These are phyloP conservation scores for Aegilops speltoides DNA, from an alignment of 176 grass and related monocot genomes.

Conservation along the genomic window DNA sequence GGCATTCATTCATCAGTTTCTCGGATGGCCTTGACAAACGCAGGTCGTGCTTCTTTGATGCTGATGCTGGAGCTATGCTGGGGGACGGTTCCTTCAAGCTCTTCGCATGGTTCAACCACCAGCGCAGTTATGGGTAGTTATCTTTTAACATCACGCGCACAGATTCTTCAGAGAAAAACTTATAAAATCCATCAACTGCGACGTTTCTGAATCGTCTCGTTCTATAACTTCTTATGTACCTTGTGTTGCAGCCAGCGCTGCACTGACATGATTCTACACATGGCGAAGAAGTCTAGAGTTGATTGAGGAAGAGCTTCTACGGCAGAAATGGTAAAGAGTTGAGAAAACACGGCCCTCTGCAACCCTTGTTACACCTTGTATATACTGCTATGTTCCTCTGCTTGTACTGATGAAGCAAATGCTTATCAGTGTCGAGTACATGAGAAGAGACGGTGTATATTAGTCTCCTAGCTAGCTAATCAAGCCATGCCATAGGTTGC, in stretches of 20 bases:
- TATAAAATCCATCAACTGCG: no score
- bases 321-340: no score
- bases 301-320: no score
- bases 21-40: neutral
- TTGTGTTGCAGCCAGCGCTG: neutral
- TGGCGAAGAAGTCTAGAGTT: neutral
- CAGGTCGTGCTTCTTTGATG: slow-evolving; percentile 5
- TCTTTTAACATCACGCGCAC: neutral
- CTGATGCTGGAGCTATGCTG: neutral
- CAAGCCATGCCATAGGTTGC: neutral
- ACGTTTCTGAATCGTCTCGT: neutral
- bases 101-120: slow-evolving; percentile 3
- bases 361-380: no score
- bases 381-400: no score
- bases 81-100: neutral
- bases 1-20: neutral
- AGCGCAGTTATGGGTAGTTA: neutral
- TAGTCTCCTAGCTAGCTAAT: neutral
- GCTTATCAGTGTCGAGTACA: no score
- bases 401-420: no score
- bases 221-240: neutral
- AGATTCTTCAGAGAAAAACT: neutral
- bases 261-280: slow-evolving; percentile 10
- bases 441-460: neutral
- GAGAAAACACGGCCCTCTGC: no score